These are phyloP conservation scores for Veloporphyrellus conicus DNA, from an alignment of 1,284 basidiomycete genomes.

Conservation along the genomic window DNA sequence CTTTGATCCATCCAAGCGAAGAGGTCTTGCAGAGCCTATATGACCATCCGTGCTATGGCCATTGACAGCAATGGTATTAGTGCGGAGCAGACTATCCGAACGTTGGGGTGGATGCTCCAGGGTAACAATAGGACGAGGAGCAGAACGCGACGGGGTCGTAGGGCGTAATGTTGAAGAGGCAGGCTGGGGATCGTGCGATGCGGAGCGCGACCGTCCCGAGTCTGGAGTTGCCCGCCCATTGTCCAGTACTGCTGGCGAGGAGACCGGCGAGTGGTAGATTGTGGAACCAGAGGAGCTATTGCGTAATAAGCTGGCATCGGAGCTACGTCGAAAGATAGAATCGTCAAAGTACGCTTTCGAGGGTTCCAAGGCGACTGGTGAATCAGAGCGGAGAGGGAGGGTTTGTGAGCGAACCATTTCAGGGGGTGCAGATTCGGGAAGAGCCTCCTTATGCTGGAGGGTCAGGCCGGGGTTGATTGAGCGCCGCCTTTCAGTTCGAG, in stretches of 20 bases:
- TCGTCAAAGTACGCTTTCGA: conserved; percentile 17
- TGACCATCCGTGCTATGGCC: conserved; percentile 7
- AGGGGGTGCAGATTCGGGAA: conserved; percentile 33
- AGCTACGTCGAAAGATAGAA: conserved; percentile 13
- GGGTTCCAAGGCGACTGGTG: conserved; percentile 21
- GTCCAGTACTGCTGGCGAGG: conserved; percentile 30
- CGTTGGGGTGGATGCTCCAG: conserved; percentile 28
- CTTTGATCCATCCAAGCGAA: conserved; percentile 19
- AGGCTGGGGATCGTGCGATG: conserved; percentile 21
- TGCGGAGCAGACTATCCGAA: conserved; percentile 21
- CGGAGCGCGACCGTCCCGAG: conserved; percentile 18
- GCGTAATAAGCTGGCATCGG: conserved; percentile 22
- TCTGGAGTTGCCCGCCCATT: conserved; percentile 21
- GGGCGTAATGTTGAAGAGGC: conserved; percentile 8
- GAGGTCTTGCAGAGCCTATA: conserved; percentile 9
- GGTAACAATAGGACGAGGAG: conserved; percentile 19
- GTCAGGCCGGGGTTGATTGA: conserved; percentile 43
- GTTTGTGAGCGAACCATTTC: conserved; percentile 37
- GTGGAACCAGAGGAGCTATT: conserved; percentile 31
- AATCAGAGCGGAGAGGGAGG: conserved; percentile 20
- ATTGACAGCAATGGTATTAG: conserved; percentile 4
- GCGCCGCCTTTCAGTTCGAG: conserved; percentile 37
- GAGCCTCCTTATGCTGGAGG: conserved; percentile 31
- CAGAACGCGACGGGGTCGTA: conserved; percentile 15
- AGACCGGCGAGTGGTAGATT: conserved; percentile 30